These are phyloP conservation scores for Phanerodontia chrysosporium DNA, from an alignment of 768 basidiomycete species.

Conservation along the genomic window DNA sequence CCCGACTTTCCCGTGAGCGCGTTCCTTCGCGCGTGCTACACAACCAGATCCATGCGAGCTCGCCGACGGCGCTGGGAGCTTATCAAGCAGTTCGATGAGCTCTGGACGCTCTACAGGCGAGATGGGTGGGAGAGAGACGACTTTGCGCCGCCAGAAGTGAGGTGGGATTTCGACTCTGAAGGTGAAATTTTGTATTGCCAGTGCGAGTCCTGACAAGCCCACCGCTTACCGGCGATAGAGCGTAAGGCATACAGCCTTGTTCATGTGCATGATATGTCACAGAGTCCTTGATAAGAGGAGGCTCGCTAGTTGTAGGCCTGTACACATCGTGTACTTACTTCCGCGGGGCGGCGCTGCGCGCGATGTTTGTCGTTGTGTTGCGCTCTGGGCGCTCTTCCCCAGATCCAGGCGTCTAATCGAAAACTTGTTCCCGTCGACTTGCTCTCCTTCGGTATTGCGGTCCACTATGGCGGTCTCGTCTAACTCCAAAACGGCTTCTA, in stretches of 20 bases:
- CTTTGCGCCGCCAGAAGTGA: no score
- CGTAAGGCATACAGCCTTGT: no score
- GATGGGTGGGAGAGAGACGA: neutral
- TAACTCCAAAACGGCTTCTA: neutral
- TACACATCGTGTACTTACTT: no score
- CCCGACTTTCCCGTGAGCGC: neutral
- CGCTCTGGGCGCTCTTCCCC: neutral
- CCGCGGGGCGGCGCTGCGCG: neutral
- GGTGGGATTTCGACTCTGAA: no score
- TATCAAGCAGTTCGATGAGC: neutral
- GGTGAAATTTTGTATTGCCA: no score
- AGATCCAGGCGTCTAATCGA: slow-evolving; percentile 1
- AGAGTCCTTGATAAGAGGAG: no score
- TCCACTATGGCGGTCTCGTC: neutral
- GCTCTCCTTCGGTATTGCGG: no score
- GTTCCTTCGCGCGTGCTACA: neutral
- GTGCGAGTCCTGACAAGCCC: no score
- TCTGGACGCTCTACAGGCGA: neutral
- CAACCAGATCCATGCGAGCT: neutral
- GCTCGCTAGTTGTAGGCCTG: no score
- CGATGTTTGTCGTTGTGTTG: neutral
- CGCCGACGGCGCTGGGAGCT: neutral
- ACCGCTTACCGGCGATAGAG: no score
- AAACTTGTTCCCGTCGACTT: neutral
- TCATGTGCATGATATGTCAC: no score